Evolutionary conservation across 2,329 filamentous ascomycete species (phyloP), one percentile per base, ranked within the genome.

Genomic region (Emmonsia crescens): DNA sequence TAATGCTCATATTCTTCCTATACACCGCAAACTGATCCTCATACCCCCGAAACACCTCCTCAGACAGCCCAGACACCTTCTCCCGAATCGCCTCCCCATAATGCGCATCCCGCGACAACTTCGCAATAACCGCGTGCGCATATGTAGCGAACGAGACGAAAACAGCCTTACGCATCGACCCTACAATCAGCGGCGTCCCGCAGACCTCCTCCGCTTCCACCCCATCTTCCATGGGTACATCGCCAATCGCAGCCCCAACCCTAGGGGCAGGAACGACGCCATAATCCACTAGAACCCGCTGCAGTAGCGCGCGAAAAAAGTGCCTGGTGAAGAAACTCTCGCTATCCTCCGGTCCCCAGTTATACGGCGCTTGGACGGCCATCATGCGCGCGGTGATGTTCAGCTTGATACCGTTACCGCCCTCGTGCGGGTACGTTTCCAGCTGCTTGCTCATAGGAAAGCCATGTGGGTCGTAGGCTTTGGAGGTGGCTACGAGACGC

Each of bases 381-480:
- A 97, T 96, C 88, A 96, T 96, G 52, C 94, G 85, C 0, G 94
- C 91, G 3, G 94, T 99, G 71, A 97, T 96, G 74, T 99, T 97
- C 62, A 97, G 81, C 29, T 89, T 83, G 55, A 97, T 81, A 2
- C 91, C 91, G 29, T 74, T 73, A 9, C 80, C 78, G 19, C 75
- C 77, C 24, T 78, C 74, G 67, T 87, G 83, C 3, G 75, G 70
- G 73, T 84, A 74, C 70, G 80, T 72, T 62, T 79, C 79, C 57
- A 96, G 79, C 16, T 82, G 82, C 52, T 86, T 79, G 62, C 89
- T 95, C 88, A 99, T 94, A 0, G 94, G 94, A 69, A 96, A 99
- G 3, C 94, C 94, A 64, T 96, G 87, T 0, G 90, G 89, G 69
- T 97, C 94, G 67, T 83, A 85, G n/a, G 85, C 83, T 60, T 82